Evolutionary conservation across 2,329 filamentous ascomycete species (phyloP), one percentile per base, ranked within the genome.

Genomic region (Pseudogymnoascus destructans): DNA sequence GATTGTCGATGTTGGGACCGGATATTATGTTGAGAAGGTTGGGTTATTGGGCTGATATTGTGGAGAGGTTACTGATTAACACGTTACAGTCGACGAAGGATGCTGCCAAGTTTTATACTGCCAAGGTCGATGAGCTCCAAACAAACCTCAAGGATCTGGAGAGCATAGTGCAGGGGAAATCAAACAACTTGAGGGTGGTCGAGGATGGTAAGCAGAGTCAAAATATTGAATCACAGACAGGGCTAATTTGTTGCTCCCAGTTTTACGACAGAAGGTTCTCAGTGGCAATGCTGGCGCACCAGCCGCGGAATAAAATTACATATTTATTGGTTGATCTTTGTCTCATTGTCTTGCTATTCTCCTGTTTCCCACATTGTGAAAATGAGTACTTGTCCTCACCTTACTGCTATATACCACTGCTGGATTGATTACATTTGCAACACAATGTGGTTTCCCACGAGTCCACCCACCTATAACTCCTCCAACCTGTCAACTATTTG

Each of bases 11-110:
- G 83, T 96, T 17, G 92, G 92, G 17, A 97, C 92, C 0, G 92
- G 92, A 0, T 97, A 95, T 70, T 91, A 90, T 68, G 85, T 97
- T 57, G 91, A 97, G 73, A 98, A 98, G 81, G 85, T 86, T 63
- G 59, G 68, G 58, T 19, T 21, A 55, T 38, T 4, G 33, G 9
- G 8, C 10, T 33, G 23, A 2, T 2, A 5, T 36, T 19, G 49
- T 33, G 30, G 19, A 10, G 27, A 36, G 17, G 17, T 5, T 25
- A 3, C 19, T 30, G 33, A 40, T 57, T 61, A 36, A 58, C 7
- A 55, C 15, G 13, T 36, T 33, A 42, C 56, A 77, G 75, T 78
- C 74, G 8, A 77, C 79, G 0, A 71, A 73, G 21, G 82, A 86
- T 65, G 85, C 84, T 1, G 75, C 75, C 58, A 79, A 78, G 59